Base-by-base conservation (phyloP, 129 eudicot genomes). In the Scalesia atractyloides region DNA sequence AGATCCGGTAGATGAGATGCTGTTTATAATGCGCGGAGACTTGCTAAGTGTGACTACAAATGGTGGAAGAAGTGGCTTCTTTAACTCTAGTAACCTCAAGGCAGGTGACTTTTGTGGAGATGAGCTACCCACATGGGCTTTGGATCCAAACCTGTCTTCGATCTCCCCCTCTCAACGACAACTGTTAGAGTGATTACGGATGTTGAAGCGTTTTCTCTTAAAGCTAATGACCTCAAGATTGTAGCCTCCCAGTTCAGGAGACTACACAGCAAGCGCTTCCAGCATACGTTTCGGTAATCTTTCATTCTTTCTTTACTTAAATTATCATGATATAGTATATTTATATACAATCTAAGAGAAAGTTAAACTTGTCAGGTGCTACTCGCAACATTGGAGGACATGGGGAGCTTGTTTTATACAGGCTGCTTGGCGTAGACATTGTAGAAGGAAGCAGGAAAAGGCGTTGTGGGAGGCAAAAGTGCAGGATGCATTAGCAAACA, bases 101-200 rank as follows among this genome's bases (percentile, higher is more conserved):
- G 87, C 91, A 0, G 97, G 97, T 13, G 97, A 81, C 73, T 94
- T 88, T 62, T 88, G 96, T 69, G 98, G 97, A 22, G 97, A 94
- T 10, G 98, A 94, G 80, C 90, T 94, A 66, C 86, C 90, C 33
- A 87, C 98, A 6, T 94, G 98, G 98, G 98, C 96, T n/a, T 77
- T 94, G 50, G 97, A 85, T 69, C 92, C 98, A 24, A 83, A 75
- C 70, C 68, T 86, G n/a, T 80, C 90, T 15, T 53, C 90, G 26
- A 85, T 76, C 87, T 93, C 68, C 98, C 98, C 13, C 51, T 80
- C 58, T 93, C 98, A 50, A 89, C 96, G 20, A 75, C 92, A 78
- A 93, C 98, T 1, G 92, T 86, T 11, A 59, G 47, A 60, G 79
- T 90, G 1, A 44, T 73, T 39, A 82, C 87, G 9, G 98, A 93